Evolutionary conservation across 352 stramenopile genomes (phyloP), one percentile per base, ranked within the genome.

Genomic region (Pythium myriotylum): DNA sequence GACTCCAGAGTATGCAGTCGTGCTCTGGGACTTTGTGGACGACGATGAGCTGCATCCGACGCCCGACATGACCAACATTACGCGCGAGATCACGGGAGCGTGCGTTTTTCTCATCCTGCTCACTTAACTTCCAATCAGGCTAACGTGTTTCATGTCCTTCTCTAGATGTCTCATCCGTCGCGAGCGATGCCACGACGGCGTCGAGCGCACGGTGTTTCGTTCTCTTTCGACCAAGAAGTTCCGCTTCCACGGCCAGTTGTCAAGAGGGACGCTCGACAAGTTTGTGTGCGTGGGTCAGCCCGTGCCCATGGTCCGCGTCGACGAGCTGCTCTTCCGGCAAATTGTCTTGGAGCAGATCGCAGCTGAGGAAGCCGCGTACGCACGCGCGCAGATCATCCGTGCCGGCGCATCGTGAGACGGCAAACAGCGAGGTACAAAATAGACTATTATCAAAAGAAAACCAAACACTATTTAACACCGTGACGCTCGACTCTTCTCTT

Each of bases 11-110:
- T 67, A 70, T 51, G 66, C 43, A 20, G 27, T 73, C 20, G 19
- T 62, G 24, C 9, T 72, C 1, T 76, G 55, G 61, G 66, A 73
- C 51, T 70, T 62, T 55, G 54, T 76, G 1, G 67, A 71, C 32
- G 52, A 56, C 27, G 66, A 73, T 29, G 66, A 73, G n/a, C 40
- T 73, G 4, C 66, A 67, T 20, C 66, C 66, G 8, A 17, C 61
- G 16, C 23, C 52, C 5, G n/a, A 43, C 0, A 27, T 43, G 35
- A 73, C 54, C 29, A 70, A 52, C 14, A 55, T 70, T 35, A 70
- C 64, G 35, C 66, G 54, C 26, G 27, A 62, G 13, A 33, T 45
- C 43, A 39, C 35, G 10, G 54, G 54, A 42, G 54, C 20, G 43
- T 51, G 17, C n/a, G 47, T 41, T 19, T 22, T 9, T 9, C 10